phyloP scores from a whole-genome alignment of 352 stramenopile genomes.

The Phytophthora boehmeriae region DNA sequence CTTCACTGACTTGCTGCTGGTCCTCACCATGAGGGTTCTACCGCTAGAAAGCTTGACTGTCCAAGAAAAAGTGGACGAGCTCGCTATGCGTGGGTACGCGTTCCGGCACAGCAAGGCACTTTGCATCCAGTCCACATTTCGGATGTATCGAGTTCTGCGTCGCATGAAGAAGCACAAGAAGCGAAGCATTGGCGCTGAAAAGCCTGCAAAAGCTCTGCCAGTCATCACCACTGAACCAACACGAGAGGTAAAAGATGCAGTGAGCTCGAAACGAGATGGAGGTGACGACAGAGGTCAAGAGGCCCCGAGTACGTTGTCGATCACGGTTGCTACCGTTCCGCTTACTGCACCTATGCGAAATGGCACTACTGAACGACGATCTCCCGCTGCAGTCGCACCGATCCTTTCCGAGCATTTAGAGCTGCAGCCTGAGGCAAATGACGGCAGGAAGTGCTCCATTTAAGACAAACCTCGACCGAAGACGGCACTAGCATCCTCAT shows the following conservation, averaged over 20 bases:
- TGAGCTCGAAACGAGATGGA: background rate
- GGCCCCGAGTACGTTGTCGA: constrained; percentile 6
- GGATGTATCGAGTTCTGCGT: constrained; percentile 57
- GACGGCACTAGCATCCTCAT: too few species aligned
- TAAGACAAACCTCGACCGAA: too few species aligned
- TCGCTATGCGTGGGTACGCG: constrained; percentile 74
- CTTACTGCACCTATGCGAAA: constrained; percentile 3
- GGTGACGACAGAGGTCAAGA: constrained; percentile 1
- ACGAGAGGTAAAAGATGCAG: constrained; percentile 1
- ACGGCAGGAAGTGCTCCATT: constrained; percentile 26
- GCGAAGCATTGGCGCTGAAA: constrained; percentile 10
- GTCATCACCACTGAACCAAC: background rate
- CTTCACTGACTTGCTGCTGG: constrained; percentile 75
- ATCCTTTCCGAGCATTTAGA: constrained; percentile 32
- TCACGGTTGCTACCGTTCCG: constrained; percentile 10
- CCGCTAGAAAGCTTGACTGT: constrained; percentile 76
- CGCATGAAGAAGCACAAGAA: constrained; percentile 26
- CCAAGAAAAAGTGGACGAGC: constrained; percentile 84
- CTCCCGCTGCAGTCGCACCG: constrained; percentile 20
- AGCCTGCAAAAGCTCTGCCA: background rate
- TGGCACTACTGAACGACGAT: constrained; percentile 15
- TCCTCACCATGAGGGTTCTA: constrained; percentile 70
- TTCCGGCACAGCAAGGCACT: constrained; percentile 64
- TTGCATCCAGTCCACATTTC: constrained; percentile 66
- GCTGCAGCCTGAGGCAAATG: constrained; percentile 29